phyloP scores from a whole-genome alignment of 352 stramenopile genomes.

The Pythium pectinolyticum region DNA sequence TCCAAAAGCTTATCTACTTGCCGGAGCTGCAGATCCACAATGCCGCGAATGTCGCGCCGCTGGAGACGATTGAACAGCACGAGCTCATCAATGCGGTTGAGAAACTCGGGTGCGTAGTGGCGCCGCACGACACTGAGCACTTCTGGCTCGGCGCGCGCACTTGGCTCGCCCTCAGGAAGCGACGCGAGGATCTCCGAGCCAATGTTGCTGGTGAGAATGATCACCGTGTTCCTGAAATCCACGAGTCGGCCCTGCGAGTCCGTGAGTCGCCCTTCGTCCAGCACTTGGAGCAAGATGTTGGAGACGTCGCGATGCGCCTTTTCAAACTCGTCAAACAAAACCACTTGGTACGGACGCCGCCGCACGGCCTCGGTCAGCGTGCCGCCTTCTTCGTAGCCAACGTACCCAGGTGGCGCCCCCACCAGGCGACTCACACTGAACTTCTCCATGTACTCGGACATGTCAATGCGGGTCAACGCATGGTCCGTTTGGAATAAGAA shows the following conservation, averaged over 20 bases:
- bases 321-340: constrained; percentile 98
- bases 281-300: constrained; percentile 95
- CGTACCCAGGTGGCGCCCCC: constrained; percentile 94
- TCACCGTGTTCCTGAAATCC: constrained; percentile 96
- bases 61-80: constrained; percentile 97
- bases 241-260: constrained; percentile 96
- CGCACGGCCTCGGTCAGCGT: constrained; percentile 96
- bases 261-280: constrained; percentile 98
- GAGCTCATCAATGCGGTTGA: constrained; percentile 98
- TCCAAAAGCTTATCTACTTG: constrained; percentile 89
- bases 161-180: constrained; percentile 55
- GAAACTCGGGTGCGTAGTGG: constrained; percentile 97
- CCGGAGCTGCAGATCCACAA: constrained; percentile 94
- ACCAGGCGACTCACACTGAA: constrained; percentile 93
- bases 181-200: constrained; percentile 73
- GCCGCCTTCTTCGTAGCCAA: constrained; percentile 94
- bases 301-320: constrained; percentile 97
- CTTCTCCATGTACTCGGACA: constrained; percentile 98
- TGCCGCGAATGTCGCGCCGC: constrained; percentile 89
- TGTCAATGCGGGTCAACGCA: constrained; percentile 95
- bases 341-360: constrained; percentile 95
- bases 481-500: constrained; percentile 96
- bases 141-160: constrained; percentile 61
- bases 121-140: constrained; percentile 91
- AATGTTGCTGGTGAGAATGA: constrained; percentile 98